Evolutionary conservation across 2,329 filamentous ascomycete species (phyloP), one percentile per base, ranked within the genome.

Genomic region (Pseudogymnoascus sp.): DNA sequence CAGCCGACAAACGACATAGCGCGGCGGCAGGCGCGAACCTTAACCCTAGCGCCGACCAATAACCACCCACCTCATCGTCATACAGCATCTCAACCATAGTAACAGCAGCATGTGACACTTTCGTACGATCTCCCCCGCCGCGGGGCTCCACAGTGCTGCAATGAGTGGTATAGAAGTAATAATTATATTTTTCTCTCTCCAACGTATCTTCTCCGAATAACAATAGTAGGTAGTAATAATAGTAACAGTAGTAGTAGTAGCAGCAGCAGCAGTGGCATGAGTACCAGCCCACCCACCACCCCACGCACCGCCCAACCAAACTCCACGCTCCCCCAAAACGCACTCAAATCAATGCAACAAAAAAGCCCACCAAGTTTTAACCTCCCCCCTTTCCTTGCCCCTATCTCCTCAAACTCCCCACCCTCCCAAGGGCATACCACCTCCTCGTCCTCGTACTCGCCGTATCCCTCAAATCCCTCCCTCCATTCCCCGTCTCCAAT

Each of bases 391-490:
- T 13, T 13, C 46, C n/a, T n/a, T n/a, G n/a, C n/a, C n/a, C n/a
- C 9, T 33, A 53, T 17, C 26, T 31, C 26, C 46, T 53, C 46
- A 53, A 33, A 53, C 46, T 53, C 46, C 46, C 46, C n/a, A 53
- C 46, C 33, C 59, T 15, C 3, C 37, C 37, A 23, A 60, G 59
- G 37, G 33, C 37, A 60, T 38, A 60, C 59, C 59, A 60, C 59
- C 37, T 60, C 59, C 37, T 60, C 17, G 59, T 60, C 59, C 59
- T 60, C 59, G 59, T 42, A 23, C 33, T 42, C 1, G 59, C 38
- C 10, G 33, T 42, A 37, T 37, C 59, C 59, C 33, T 60, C 23
- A 26, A 13, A 42, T 42, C 59, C 59, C 33, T 42, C 33, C 59
- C 59, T 3, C n/a, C 21, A 11, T n/a, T 2, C 11, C 29, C 59